phyloP scores from a whole-genome alignment of 1,139 yeast species.

The Pichia sp. region DNA sequence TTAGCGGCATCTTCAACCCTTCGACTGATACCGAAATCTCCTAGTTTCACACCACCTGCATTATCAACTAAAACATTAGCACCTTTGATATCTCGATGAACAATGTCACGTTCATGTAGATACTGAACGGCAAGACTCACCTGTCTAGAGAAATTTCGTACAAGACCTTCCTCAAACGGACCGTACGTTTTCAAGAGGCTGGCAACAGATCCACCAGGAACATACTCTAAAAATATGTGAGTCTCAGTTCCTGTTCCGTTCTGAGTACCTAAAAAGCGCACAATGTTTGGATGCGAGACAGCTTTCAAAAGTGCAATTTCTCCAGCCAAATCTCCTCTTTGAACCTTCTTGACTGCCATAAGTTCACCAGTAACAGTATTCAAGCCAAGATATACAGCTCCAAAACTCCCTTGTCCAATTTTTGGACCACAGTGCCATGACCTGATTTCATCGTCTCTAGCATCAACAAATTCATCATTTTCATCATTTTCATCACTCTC shows the following conservation, averaged over 20 bases:
- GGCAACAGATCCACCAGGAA: conserved; percentile 95
- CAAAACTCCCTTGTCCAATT: conserved; percentile 93
- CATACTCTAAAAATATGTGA: conserved; percentile 81
- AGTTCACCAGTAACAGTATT: conserved; percentile 88
- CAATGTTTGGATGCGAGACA: conserved; percentile 86
- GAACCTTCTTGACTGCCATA: conserved; percentile 96
- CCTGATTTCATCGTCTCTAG: conserved; percentile 27
- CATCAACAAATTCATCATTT: conserved; percentile 21
- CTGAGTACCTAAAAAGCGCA: conserved; percentile 63
- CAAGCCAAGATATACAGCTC: conserved; percentile 88
- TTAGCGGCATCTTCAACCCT: conserved; percentile 35
- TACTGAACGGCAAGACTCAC: conserved; percentile 76
- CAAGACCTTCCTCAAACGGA: conserved; percentile 85
- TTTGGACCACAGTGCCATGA: conserved; percentile 85
- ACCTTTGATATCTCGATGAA: conserved; percentile 89
- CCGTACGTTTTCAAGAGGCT: conserved; percentile 81
- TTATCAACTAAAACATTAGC: conserved; percentile 87
- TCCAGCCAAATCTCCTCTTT: conserved; percentile 78
- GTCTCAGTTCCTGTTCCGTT: conserved; percentile 53
- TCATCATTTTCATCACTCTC: conserved; percentile 29
- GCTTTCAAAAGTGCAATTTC: conserved; percentile 77
- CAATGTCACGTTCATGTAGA: conserved; percentile 73
- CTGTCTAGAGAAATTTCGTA: conserved; percentile 76
- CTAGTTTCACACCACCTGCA: conserved; percentile 84
- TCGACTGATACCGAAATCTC: conserved; percentile 91